Conservation (phyloP, 2,329 filamentous ascomycete species). For the Trichophaea hybrida region DNA sequence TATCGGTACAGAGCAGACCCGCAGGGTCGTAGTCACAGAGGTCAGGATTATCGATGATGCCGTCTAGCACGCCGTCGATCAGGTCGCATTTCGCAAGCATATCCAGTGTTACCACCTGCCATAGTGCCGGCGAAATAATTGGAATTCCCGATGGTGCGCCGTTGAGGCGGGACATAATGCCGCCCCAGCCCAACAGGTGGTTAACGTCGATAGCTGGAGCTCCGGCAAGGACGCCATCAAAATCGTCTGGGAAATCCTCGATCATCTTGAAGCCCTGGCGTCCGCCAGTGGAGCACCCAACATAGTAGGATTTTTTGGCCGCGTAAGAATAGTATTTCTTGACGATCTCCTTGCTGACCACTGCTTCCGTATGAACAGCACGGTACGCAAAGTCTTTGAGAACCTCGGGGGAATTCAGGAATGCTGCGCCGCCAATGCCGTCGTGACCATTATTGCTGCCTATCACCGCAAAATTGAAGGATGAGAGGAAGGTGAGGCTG, state of each 20-base stretch:
- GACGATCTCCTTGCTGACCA: conserved; percentile 6
- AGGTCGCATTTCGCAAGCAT: conserved; percentile 38
- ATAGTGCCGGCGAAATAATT: conserved; percentile 28
- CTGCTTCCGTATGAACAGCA: conserved; percentile 3
- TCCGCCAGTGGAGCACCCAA: conserved; percentile 38
- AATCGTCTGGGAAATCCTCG: conserved; percentile 36
- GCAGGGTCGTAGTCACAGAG: conserved; percentile 30
- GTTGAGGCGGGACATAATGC: conserved; percentile 33
- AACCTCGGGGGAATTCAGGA: conserved; percentile 9
- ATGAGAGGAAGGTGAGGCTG: conserved; percentile 3
- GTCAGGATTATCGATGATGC: conserved; percentile 33
- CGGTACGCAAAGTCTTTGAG: conserved; percentile 15
- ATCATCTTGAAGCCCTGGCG: conserved; percentile 37
- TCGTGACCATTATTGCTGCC: conserved; percentile 13
- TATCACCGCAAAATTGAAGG: conserved; percentile 10
- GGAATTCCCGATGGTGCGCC: conserved; percentile 29
- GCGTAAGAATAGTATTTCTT: conserved; percentile 6
- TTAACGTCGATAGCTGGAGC: conserved; percentile 34
- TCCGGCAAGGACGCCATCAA: conserved; percentile 37
- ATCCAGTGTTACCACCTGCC: conserved; percentile 30
- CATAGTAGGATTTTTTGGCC: conserved; percentile 35
- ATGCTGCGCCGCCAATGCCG: background rate
- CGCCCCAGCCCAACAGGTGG: conserved; percentile 35
- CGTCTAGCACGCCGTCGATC: conserved; percentile 37
- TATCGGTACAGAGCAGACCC: conserved; percentile 28